Evolutionary conservation across 2,329 filamentous ascomycete genomes (phyloP).

Genomic region (Fonsecaea monophora): DNA sequence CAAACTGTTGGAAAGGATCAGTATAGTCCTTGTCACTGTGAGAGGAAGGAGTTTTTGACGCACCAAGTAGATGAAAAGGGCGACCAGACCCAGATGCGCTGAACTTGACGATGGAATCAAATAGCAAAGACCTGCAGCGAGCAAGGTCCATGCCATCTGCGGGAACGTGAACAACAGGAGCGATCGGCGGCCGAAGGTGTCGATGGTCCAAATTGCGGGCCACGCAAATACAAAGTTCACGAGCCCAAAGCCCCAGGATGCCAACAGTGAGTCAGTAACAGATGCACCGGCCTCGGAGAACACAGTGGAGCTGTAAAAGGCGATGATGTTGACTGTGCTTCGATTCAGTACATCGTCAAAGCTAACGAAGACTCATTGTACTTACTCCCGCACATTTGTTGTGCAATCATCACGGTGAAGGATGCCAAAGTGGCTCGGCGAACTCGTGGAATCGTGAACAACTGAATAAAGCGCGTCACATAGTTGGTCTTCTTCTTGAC

Average conservation of each 20-base stretch:
- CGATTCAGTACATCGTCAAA: conserved; percentile 43
- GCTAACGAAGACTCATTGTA: conserved; percentile 7
- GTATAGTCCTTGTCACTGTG: not conserved
- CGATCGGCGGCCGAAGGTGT: conserved; percentile 69
- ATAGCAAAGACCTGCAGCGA: conserved; percentile 67
- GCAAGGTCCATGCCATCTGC: conserved; percentile 71
- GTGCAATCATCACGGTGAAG: conserved; percentile 44
- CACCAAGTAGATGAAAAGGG: conserved; percentile 66
- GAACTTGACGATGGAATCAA: conserved; percentile 54
- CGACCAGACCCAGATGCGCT: conserved; percentile 61
- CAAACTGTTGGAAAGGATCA: conserved; percentile 51
- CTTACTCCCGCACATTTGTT: conserved; percentile 46
- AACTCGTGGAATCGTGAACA: conserved; percentile 44
- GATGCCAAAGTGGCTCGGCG: conserved; percentile 43
- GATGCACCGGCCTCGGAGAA: conserved; percentile 36
- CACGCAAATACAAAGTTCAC: conserved; percentile 41
- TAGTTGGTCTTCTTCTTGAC: conserved; percentile 57
- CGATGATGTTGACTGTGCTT: conserved; percentile 63
- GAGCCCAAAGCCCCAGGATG: conserved; percentile 39
- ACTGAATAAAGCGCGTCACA: conserved; percentile 47
- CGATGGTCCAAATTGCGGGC: conserved; percentile 61
- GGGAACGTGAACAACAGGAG: conserved; percentile 71
- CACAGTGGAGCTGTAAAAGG: conserved; percentile 68
- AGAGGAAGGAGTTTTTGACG: not conserved
- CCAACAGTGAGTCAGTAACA: conserved; percentile 35